Conservation (phyloP, 1,284 basidiomycete species). For the Fomitopsis pinicola region DNA sequence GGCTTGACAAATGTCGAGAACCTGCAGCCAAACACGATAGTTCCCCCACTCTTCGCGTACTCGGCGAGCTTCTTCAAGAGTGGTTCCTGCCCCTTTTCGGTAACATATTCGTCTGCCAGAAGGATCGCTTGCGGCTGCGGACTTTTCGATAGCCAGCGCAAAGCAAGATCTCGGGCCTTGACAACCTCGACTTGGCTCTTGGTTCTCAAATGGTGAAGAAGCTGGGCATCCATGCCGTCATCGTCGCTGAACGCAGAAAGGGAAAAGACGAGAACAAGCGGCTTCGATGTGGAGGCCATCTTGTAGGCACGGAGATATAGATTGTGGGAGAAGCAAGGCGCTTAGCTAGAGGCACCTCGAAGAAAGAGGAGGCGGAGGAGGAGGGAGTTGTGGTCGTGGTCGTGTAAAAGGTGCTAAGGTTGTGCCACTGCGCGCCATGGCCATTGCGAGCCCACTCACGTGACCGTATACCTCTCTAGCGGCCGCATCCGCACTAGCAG, state of each 20-base stretch:
- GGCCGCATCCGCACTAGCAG: too few relatives aligned
- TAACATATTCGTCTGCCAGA: neutral
- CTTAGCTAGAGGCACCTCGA: too few relatives aligned
- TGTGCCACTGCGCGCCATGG: too few relatives aligned
- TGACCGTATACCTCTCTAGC: too few relatives aligned
- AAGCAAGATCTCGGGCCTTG: neutral
- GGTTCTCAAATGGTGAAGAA: neutral
- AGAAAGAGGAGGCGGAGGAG: too few relatives aligned
- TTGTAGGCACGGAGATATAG: too few relatives aligned
- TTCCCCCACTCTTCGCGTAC: slow-evolving; percentile 11
- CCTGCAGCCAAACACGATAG: slow-evolving; percentile 9
- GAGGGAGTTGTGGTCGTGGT: too few relatives aligned
- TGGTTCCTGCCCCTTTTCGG: slow-evolving; percentile 3
- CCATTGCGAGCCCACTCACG: too few relatives aligned
- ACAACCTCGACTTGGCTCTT: neutral
- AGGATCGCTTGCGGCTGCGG: slow-evolving; percentile 2
- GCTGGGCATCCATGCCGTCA: neutral
- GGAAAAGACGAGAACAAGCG: neutral
- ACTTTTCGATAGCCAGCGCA: neutral
- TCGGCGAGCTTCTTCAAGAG: slow-evolving; percentile 8
- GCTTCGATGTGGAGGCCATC: neutral
- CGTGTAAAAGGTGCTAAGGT: too few relatives aligned
- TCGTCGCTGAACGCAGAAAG: neutral
- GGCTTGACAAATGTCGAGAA: slow-evolving; percentile 6
- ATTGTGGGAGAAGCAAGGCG: too few relatives aligned